Conservation (phyloP, 495 filamentous ascomycete species). For the Trichoderma gamsii region DNA sequence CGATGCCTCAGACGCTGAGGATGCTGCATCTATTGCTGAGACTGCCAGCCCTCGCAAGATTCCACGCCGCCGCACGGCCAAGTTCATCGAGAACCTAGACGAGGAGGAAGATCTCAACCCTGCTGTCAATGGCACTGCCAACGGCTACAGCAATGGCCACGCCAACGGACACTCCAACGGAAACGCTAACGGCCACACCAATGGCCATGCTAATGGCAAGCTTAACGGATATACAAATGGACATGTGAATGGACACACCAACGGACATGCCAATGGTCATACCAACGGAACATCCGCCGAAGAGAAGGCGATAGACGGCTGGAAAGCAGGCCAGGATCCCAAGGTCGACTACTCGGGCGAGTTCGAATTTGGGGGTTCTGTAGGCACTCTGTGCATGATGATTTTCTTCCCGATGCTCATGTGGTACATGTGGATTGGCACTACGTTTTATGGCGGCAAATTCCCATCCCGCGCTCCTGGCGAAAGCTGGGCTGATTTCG, state of each 20-base stretch:
- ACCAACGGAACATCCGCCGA: slow-evolving; percentile 28
- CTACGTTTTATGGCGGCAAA: slow-evolving; percentile 81
- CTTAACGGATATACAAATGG: slow-evolving; percentile 17
- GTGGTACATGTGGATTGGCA: slow-evolving; percentile 99
- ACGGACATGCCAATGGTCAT: slow-evolving; percentile 22
- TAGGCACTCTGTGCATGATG: slow-evolving; percentile 77
- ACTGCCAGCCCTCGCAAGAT: slow-evolving; percentile 24
- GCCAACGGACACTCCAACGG: slow-evolving; percentile 24
- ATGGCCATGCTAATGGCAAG: slow-evolving; percentile 21
- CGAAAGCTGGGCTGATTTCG: slow-evolving; percentile 62
- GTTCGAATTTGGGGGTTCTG: slow-evolving; percentile 84
- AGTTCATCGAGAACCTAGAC: slow-evolving; percentile 42
- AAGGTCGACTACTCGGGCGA: slow-evolving; percentile 73
- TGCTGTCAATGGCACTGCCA: slow-evolving; percentile 28
- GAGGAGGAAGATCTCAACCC: slow-evolving; percentile 27
- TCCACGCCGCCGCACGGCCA: slow-evolving; percentile 32
- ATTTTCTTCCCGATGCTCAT: slow-evolving; percentile 85
- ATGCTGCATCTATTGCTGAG: slow-evolving; percentile 39
- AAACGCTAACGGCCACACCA: slow-evolving; percentile 19
- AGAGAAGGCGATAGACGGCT: slow-evolving; percentile 56
- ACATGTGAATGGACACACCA: slow-evolving; percentile 19
- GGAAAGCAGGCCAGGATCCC: slow-evolving; percentile 62
- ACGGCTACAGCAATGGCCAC: slow-evolving; percentile 21
- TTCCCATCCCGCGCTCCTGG: slow-evolving; percentile 62
- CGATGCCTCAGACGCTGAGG: slow-evolving; percentile 37